Conservation (phyloP, 768 basidiomycete genomes). For the Phanerochaete carnosa region DNA sequence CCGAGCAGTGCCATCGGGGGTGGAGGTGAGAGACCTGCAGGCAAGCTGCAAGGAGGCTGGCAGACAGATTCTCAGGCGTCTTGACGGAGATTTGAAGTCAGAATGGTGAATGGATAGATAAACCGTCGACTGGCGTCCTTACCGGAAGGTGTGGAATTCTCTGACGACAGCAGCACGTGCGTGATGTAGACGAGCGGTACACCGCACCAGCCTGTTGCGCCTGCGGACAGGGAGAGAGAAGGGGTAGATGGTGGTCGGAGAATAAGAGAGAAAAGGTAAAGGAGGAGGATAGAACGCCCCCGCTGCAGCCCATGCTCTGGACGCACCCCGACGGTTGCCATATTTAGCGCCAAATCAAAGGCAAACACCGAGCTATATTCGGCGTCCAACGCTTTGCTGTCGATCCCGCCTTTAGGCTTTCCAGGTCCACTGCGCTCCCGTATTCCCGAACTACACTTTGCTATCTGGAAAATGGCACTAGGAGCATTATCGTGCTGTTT, state of each 20-base stretch:
- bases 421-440: background rate
- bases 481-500: too few species aligned
- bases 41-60: conserved; percentile 3
- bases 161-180: conserved; percentile 16
- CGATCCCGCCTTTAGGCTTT: background rate
- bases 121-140: conserved; percentile 9
- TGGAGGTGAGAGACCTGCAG: conserved; percentile 7
- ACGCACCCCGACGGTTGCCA: conserved; percentile 4
- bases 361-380: conserved; percentile 2
- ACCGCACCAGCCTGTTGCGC: background rate
- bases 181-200: conserved; percentile 2
- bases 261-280: background rate
- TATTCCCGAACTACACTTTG: background rate
- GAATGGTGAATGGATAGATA: background rate
- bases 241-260: conserved; percentile 1
- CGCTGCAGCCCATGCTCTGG: background rate
- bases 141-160: conserved; percentile 9
- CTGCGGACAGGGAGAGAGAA: background rate
- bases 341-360: background rate
- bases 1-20: conserved; percentile 25
- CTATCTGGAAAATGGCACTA: background rate
- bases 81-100: conserved; percentile 4
- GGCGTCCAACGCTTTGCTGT: background rate
- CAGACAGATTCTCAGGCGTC: conserved; percentile 12
- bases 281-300: background rate